These are phyloP conservation scores for Aspergillus sp. DNA, from an alignment of 2,329 filamentous ascomycete species.

Conservation along the genomic window DNA sequence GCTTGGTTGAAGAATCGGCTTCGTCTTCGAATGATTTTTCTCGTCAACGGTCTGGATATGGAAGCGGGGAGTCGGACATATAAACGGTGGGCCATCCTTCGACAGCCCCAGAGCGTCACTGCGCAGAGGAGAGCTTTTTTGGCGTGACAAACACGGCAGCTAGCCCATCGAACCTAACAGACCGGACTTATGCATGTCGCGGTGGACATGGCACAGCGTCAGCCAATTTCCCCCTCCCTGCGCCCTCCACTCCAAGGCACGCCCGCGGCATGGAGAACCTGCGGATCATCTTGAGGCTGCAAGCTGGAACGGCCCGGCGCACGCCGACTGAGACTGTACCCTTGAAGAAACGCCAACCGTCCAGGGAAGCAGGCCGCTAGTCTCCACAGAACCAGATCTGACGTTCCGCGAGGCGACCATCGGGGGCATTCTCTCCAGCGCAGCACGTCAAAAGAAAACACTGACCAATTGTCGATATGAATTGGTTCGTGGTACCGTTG, in stretches of 20 bases:
- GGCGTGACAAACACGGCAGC: conserved; percentile 35
- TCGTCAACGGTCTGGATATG: conserved; percentile 20
- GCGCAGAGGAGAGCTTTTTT: conserved; percentile 19
- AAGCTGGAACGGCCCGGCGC: conserved; percentile 48
- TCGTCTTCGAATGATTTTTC: too few species aligned
- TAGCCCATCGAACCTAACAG: conserved; percentile 36
- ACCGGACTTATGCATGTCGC: conserved; percentile 38
- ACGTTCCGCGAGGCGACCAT: too few species aligned
- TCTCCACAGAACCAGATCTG: conserved; percentile 12
- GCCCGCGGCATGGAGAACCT: conserved; percentile 32
- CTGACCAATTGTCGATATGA: neutral
- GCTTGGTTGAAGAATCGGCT: too few species aligned
- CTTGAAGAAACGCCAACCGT: conserved; percentile 37
- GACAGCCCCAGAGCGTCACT: conserved; percentile 10
- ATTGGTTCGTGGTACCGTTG: too few species aligned
- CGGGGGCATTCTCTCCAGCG: neutral
- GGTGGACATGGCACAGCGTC: conserved; percentile 33
- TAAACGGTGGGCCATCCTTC: conserved; percentile 36
- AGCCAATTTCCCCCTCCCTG: conserved; percentile 31
- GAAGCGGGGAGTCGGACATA: conserved; percentile 38
- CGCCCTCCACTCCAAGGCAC: conserved; percentile 32
- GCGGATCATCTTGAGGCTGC: conserved; percentile 45
- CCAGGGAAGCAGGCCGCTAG: conserved; percentile 22
- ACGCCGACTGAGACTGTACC: conserved; percentile 40
- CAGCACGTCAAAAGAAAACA: neutral